Evolutionary conservation across 495 filamentous ascomycete genomes (phyloP), one percentile per base, ranked within the genome.

Genomic region (Aspergillus steynii): DNA sequence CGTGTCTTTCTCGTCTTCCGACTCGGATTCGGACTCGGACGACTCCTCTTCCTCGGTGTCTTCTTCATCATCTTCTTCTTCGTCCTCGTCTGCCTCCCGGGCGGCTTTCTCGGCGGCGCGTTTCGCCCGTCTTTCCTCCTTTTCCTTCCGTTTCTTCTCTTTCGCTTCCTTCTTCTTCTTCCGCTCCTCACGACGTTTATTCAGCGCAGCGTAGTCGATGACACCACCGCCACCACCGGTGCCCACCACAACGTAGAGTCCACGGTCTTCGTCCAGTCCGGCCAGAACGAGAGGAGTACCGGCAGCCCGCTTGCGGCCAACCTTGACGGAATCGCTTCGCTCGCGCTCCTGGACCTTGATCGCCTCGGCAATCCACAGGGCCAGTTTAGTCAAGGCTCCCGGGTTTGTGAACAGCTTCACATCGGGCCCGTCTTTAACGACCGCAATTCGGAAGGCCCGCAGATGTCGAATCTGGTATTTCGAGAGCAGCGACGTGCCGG

Each of bases 381-480:
- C 92, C 9, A 99, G 81, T 72, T 98, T 97, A 3, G 91, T 94
- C 57, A 99, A 76, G 9, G 96, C 96, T 4, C 91, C 90, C 0
- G 95, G 93, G 66, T 97, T 93, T 6, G 88, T 90, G 74, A 99
- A 99, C 8, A 96, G 82, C 47, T 83, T 74, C 5, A 96, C 89
- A 66, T 97, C 95, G 0, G 93, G 91, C 1, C 94, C 91, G 68
- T 98, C 95, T 68, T 96, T 96, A 65, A 99, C 93, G 29, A 99
- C 89, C 9, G 90, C 93, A 80, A 99, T 93, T 45, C 95, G 90
- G 75, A 97, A 99, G 6, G 93, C 90, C 6, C 90, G 86, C 37
- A 99, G 80, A 71, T 96, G 91, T 12, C 90, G 88, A 63, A 99
- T 97, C 69, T 97, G 95, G 47, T 89, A 88, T 75, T 99, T 99